A percentile compares a stretch with the other conserved stretches of the same genome.
Evolutionary conservation across 2,329 filamentous ascomycete species (phyloP).

Genomic region (Cladosporium sp.): DNA sequence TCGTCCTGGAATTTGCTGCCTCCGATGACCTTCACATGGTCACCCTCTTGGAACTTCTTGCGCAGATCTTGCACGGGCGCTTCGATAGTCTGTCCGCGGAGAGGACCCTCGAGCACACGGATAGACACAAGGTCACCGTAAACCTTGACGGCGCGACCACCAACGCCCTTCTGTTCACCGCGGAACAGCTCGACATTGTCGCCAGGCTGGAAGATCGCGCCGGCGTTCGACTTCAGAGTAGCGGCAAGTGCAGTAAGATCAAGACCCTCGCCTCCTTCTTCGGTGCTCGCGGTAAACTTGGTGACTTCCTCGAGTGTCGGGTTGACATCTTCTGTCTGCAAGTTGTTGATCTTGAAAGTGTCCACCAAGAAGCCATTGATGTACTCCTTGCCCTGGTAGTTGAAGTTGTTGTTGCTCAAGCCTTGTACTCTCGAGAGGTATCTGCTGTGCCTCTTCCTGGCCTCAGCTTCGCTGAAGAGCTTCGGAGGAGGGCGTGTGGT

Average conservation of each 20-base stretch:
- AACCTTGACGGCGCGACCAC: conserved; percentile 78
- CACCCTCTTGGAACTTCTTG: conserved; percentile 86
- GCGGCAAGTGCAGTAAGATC: conserved; percentile 87
- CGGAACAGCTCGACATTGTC: conserved; percentile 96
- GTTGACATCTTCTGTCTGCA: conserved; percentile 84
- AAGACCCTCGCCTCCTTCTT: conserved; percentile 88
- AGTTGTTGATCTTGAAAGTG: conserved; percentile 81
- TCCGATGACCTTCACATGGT: conserved; percentile 97
- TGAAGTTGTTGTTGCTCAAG: conserved; percentile 63
- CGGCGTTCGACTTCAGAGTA: conserved; percentile 77
- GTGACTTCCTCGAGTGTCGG: conserved; percentile 92
- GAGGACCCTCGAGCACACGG: conserved; percentile 67
- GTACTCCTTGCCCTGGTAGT: conserved; percentile 82
- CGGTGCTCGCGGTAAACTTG: conserved; percentile 79
- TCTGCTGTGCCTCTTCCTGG: conserved; percentile 75
- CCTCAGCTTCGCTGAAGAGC: conserved; percentile 88
- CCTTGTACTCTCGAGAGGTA: conserved; percentile 45
- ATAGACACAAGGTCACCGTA: conserved; percentile 90
- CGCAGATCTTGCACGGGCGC: conserved; percentile 87
- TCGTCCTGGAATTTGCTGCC: conserved; percentile 92
- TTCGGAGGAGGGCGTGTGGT: conserved; percentile 39
- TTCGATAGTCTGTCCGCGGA: conserved; percentile 79
- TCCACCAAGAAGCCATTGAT: conserved; percentile 90
- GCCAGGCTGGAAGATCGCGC: conserved; percentile 80
- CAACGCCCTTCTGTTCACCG: conserved; percentile 87